Evolutionary conservation across 225 moss, liverwort and hornwort species (phyloP).

Genomic region (Takakia lepidozioides): DNA sequence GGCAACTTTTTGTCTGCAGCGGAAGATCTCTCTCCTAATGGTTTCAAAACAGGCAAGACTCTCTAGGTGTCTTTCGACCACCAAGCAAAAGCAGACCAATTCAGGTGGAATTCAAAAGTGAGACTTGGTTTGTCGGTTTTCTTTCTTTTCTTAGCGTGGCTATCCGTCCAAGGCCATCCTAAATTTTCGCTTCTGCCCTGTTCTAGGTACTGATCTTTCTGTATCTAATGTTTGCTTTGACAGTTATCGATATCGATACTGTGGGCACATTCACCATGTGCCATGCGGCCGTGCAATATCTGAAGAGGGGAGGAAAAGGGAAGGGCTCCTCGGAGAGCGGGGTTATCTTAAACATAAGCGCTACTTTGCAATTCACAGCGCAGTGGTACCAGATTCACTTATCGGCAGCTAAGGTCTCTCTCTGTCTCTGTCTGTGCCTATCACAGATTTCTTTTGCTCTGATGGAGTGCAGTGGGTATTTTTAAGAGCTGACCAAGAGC

Average conservation of each 20-base stretch:
- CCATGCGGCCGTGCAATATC: slow-evolving; percentile 64
- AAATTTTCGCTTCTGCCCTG: background rate
- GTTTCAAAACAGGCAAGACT: slow-evolving; percentile 73
- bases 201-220: too few species aligned
- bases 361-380: slow-evolving; percentile 73
- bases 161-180: background rate
- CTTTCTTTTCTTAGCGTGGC: background rate
- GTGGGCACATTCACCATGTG: slow-evolving; percentile 93
- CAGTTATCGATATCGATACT: slow-evolving; percentile 91
- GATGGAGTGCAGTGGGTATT: too few species aligned
- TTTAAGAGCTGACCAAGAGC: too few species aligned
- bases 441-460: too few species aligned
- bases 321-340: slow-evolving; percentile 56
- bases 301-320: slow-evolving; percentile 80
- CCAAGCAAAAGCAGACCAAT: too few species aligned
- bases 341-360: slow-evolving; percentile 76
- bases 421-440: background rate
- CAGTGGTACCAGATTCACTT: slow-evolving; percentile 88
- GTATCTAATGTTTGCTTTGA: too few species aligned
- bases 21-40: slow-evolving; percentile 88
- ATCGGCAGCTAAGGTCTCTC: slow-evolving; percentile 76
- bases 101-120: too few species aligned
- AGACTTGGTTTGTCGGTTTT: background rate
- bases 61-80: too few species aligned
- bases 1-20: slow-evolving; percentile 81